phyloP scores from a whole-genome alignment of 257 asterid genomes.

The Cruciata laevipes region DNA sequence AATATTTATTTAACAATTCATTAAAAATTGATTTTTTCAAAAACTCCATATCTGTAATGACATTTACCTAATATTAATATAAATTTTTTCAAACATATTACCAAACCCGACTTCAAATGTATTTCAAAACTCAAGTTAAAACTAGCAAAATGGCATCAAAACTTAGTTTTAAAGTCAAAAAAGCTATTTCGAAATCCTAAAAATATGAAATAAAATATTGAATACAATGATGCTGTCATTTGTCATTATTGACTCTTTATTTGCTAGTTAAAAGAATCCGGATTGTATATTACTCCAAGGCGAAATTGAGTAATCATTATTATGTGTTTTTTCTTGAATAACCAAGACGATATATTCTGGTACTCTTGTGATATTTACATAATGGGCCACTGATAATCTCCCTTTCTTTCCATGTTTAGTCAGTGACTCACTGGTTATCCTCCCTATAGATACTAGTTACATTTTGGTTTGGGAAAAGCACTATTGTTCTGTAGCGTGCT shows the following conservation, averaged over 20 bases:
- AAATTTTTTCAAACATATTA: no score
- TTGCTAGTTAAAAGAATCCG: background rate
- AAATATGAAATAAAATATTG: no score
- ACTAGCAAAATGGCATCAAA: background rate
- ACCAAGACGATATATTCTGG: background rate
- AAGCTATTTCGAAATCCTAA: no score
- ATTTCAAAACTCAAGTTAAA: background rate
- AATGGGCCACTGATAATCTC: background rate
- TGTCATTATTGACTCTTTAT: background rate
- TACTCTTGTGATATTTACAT: background rate
- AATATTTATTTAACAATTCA: no score
- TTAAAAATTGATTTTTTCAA: background rate
- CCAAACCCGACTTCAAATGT: background rate
- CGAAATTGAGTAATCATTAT: no score
- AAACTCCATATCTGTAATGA: no score
- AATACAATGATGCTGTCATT: no score
- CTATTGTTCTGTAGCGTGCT: background rate
- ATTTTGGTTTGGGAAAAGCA: background rate
- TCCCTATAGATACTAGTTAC: background rate
- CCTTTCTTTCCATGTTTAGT: background rate
- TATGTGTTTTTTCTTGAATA: background rate
- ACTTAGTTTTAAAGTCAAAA: no score
- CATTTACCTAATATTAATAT: no score
- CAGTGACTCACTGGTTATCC: background rate
- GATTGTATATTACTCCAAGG: no score